Evolutionary conservation across 257 asterid species (phyloP).

Genomic region (Solanum habrochaites): DNA sequence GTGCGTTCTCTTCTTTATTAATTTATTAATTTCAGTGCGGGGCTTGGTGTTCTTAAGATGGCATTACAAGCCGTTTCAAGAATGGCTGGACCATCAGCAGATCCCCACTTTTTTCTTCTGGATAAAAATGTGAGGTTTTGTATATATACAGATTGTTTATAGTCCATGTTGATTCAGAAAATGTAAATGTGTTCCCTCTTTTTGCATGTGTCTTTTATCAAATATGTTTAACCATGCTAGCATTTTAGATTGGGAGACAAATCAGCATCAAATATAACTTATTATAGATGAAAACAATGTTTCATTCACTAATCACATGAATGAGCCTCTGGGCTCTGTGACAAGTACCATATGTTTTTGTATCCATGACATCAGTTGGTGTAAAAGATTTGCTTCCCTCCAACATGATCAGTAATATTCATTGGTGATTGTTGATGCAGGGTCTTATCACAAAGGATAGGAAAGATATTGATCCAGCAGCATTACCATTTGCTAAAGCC

Average conservation of each 20-base stretch:
- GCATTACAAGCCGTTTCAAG: constrained; percentile 89
- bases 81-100: constrained; percentile 67
- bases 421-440: constrained; percentile 25
- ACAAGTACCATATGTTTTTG: neutral
- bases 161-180: neutral
- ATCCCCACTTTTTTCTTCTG: constrained; percentile 89
- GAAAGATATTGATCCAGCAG: constrained; percentile 82
- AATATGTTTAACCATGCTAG: neutral
- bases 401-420: neutral
- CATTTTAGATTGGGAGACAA: neutral
- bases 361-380: neutral
- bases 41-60: constrained; percentile 99
- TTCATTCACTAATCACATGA: neutral
- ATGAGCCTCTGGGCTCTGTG: neutral
- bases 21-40: constrained; percentile 69
- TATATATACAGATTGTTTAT: neutral
- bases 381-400: neutral
- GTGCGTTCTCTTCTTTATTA: neutral
- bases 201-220: neutral
- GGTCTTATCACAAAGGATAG: constrained; percentile 92
- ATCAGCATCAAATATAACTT: neutral
- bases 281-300: neutral
- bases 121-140: constrained; percentile 73
- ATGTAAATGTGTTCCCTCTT: neutral
- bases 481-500: constrained; percentile 81